Conservation (phyloP, 148 eudicot genomes). For the Rhododendron kiyosumense region DNA sequence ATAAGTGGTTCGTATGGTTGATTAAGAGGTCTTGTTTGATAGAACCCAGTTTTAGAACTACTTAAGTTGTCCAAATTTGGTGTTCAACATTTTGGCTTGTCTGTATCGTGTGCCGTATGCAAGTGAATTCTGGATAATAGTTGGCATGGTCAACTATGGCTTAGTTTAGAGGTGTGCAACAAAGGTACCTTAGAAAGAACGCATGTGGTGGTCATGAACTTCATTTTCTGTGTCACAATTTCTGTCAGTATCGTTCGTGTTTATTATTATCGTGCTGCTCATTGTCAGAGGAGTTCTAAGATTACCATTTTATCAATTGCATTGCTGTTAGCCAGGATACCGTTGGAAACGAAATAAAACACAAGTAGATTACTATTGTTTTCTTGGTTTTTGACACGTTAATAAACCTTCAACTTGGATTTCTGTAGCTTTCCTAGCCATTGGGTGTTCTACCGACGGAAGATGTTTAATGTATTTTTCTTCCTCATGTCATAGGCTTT, state of each 20-base stretch:
- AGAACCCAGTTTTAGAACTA: not conserved
- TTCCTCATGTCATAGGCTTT: conserved; percentile 41
- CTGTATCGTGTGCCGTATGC: not conserved
- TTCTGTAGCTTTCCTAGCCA: not conserved
- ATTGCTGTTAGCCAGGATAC: not conserved
- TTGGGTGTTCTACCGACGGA: not conserved
- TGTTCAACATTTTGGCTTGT: not conserved
- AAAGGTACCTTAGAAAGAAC: not conserved
- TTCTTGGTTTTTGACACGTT: not conserved
- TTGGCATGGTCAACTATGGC: not conserved
- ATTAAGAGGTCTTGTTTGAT: not conserved
- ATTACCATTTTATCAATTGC: not conserved
- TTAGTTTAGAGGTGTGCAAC: not conserved
- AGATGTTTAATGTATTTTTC: not conserved
- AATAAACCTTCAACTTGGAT: not conserved
- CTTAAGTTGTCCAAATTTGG: not conserved
- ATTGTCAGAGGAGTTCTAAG: not conserved
- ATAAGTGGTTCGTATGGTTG: not conserved
- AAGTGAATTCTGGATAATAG: not conserved
- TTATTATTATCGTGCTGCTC: not conserved
- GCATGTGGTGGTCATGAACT: not conserved
- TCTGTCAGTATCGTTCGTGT: not conserved
- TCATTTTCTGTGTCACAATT: not conserved
- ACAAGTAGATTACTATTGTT: not conserved
- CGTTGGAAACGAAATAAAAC: not conserved